Evolutionary conservation across 441 rosid species (phyloP).

Genomic region (Hura crepitans): DNA sequence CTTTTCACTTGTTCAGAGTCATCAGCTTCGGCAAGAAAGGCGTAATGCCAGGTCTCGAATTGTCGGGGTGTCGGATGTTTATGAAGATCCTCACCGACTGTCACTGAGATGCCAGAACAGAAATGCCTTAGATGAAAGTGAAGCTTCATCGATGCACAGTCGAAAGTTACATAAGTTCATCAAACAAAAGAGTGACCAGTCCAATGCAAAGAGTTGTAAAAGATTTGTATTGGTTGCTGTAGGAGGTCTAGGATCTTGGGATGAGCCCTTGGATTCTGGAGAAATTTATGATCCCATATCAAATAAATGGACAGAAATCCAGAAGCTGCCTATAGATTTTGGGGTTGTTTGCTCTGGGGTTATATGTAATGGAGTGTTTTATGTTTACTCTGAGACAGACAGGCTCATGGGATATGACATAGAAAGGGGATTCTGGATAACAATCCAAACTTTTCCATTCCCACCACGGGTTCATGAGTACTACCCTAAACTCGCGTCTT

Average conservation of each 20-base stretch:
- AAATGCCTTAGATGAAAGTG: slow-evolving; percentile 51
- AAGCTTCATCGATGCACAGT: slow-evolving; percentile 29
- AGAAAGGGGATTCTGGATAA: slow-evolving; percentile 87
- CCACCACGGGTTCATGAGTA: slow-evolving; percentile 90
- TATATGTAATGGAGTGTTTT: slow-evolving; percentile 74
- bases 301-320: slow-evolving; percentile 88
- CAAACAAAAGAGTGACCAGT: slow-evolving; percentile 54
- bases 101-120: slow-evolving; percentile 67
- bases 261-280: slow-evolving; percentile 86
- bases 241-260: slow-evolving; percentile 82
- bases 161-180: slow-evolving; percentile 49
- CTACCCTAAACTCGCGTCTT: slow-evolving; percentile 84
- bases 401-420: slow-evolving; percentile 87
- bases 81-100: slow-evolving; percentile 89
- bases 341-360: slow-evolving; percentile 80
- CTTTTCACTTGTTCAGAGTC: slow-evolving; percentile 41
- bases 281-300: slow-evolving; percentile 78
- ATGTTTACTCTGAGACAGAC: slow-evolving; percentile 84
- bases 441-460: slow-evolving; percentile 73
- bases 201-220: slow-evolving; percentile 38
- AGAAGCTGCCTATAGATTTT: slow-evolving; percentile 69
- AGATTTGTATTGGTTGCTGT: slow-evolving; percentile 71
- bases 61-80: slow-evolving; percentile 76
- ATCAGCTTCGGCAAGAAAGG: slow-evolving; percentile 68
- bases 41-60: slow-evolving; percentile 57